Percentiles rank a stretch among this genome's conserved stretches.
phyloP scores from a whole-genome alignment of 1,284 basidiomycete genomes.

The Heliocybe sulcata region DNA sequence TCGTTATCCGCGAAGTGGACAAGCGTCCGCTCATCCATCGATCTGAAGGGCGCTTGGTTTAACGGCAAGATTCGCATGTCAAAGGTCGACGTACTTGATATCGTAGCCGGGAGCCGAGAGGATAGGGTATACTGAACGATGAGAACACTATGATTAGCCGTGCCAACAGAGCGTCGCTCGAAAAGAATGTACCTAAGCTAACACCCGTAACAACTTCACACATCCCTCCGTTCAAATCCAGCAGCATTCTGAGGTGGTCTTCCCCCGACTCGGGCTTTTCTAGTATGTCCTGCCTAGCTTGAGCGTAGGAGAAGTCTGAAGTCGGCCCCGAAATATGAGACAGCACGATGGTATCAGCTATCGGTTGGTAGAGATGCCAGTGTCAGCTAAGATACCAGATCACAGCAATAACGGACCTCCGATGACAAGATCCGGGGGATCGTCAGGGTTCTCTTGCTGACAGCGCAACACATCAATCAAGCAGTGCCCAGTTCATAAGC shows the following conservation, averaged over 20 bases:
- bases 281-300: constrained; percentile 64
- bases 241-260: constrained; percentile 86
- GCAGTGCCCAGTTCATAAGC: not conserved
- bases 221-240: constrained; percentile 78
- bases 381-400: not conserved
- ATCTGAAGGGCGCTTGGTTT: constrained; percentile 37
- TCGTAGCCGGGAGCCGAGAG: constrained; percentile 82
- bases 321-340: constrained; percentile 63
- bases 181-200: constrained; percentile 51
- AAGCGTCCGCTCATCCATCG: constrained; percentile 77
- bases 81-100: constrained; percentile 49
- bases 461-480: not conserved
- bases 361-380: constrained; percentile 1
- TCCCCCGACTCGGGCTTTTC: constrained; percentile 82
- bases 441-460: constrained; percentile 61
- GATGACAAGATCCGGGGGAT: constrained; percentile 92
- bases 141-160: not conserved
- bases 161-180: not conserved
- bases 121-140: constrained; percentile 66
- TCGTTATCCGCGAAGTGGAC: constrained; percentile 78
- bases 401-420: constrained; percentile 48
- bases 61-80: not conserved
- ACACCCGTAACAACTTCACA: constrained; percentile 94
- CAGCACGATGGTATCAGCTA: constrained; percentile 89
- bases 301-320: constrained; percentile 40